Conservation (phyloP, 768 basidiomycete genomes). For the Pisolithus marmoratus region DNA sequence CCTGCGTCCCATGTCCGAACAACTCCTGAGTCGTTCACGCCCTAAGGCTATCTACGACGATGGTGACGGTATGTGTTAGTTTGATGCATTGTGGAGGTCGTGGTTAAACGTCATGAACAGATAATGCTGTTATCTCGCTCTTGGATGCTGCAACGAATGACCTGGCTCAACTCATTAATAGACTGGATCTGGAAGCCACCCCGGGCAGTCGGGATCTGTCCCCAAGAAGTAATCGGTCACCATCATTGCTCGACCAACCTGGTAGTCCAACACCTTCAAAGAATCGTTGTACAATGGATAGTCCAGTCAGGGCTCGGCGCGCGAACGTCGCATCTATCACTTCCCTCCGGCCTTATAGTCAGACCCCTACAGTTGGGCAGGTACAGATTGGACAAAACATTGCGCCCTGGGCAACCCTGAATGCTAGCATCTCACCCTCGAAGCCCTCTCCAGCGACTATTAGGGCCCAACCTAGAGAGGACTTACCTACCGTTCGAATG, state of each 20-base stretch:
- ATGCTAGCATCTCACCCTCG: slow-evolving; percentile 33
- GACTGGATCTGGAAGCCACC: slow-evolving; percentile 78
- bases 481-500: slow-evolving; percentile 15
- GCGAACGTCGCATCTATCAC: slow-evolving; percentile 37
- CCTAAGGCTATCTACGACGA: slow-evolving; percentile 47
- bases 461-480: slow-evolving; percentile 21
- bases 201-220: slow-evolving; percentile 50
- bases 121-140: slow-evolving; percentile 55
- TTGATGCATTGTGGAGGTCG: background rate
- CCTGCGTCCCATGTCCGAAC: slow-evolving; percentile 60
- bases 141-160: slow-evolving; percentile 80
- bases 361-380: slow-evolving; percentile 18
- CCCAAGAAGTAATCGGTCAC: slow-evolving; percentile 30
- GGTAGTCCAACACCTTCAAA: slow-evolving; percentile 30
- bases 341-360: slow-evolving; percentile 48
- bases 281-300: slow-evolving; percentile 24
- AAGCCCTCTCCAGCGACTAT: slow-evolving; percentile 23
- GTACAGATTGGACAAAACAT: slow-evolving; percentile 49
- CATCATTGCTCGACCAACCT: slow-evolving; percentile 11
- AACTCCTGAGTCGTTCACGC: slow-evolving; percentile 43
- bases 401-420: slow-evolving; percentile 53
- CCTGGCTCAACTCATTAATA: slow-evolving; percentile 69
- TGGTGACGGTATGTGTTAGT: slow-evolving; percentile 34
- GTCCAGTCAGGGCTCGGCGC: slow-evolving; percentile 33
- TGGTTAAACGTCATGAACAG: slow-evolving; percentile 1